Evolutionary conservation across 31 red algal species (phyloP).

Genomic region (Odonthalia washingtoniensis): DNA sequence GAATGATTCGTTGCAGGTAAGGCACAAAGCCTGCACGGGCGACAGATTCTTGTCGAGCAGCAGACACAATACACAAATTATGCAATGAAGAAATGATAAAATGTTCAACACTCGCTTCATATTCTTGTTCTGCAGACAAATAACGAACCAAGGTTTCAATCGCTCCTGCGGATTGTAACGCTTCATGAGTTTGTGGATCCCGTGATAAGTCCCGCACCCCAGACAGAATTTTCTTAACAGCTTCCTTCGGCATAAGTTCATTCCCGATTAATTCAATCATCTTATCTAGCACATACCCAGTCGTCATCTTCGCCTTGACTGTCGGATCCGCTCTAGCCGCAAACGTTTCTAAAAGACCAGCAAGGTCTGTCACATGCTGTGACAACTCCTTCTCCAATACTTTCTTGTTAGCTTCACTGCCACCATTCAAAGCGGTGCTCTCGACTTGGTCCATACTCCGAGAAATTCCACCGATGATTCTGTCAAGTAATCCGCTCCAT

Average conservation of each 20-base stretch:
- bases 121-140: conserved; percentile 50
- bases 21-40: conserved; percentile 79
- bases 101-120: conserved; percentile 53
- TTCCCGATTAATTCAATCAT: conserved; percentile 75
- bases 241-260: conserved; percentile 33
- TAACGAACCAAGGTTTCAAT: conserved; percentile 71
- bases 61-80: conserved; percentile 80
- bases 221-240: conserved; percentile 68
- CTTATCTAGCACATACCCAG: conserved; percentile 53
- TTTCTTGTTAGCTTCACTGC: background rate
- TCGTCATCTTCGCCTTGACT: conserved; percentile 76
- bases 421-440: background rate
- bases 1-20: conserved; percentile 76
- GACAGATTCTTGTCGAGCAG: conserved; percentile 76
- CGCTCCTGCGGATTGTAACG: conserved; percentile 61
- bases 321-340: conserved; percentile 75
- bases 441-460: conserved; percentile 55
- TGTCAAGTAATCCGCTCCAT: conserved; percentile 76
- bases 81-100: conserved; percentile 82
- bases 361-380: conserved; percentile 68
- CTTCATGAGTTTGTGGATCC: conserved; percentile 83
- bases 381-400: conserved; percentile 17
- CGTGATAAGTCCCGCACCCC: conserved; percentile 80
- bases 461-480: conserved; percentile 61
- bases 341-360: conserved; percentile 71